These are phyloP conservation scores for Aegilops longissima DNA, from an alignment of 176 grass and related monocot species.

Conservation along the genomic window DNA sequence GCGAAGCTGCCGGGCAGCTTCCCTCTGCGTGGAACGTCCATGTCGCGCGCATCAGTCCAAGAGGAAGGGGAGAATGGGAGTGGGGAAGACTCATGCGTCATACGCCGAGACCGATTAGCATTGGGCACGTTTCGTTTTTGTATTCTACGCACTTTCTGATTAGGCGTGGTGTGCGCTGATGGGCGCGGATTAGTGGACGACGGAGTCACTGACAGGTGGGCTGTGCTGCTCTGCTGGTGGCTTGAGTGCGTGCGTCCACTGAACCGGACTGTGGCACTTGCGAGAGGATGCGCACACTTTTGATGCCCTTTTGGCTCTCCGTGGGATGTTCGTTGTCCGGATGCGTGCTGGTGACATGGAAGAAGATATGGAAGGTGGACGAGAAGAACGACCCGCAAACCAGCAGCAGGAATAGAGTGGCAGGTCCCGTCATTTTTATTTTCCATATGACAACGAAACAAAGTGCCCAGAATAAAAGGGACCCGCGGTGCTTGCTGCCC, in stretches of 20 bases:
- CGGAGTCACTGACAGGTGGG: neutral
- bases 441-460: no score
- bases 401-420: no score
- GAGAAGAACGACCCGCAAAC: neutral
- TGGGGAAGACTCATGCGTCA: conserved; percentile 6
- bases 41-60: conserved; percentile 21
- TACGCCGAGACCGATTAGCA: neutral
- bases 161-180: neutral
- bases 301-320: neutral
- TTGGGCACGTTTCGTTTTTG: conserved; percentile 32
- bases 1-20: conserved; percentile 35
- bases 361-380: neutral
- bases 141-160: neutral
- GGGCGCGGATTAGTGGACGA: neutral
- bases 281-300: neutral
- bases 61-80: neutral
- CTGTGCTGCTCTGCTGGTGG: neutral
- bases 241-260: neutral
- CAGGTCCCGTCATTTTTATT: no score
- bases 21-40: conserved; percentile 5
- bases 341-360: neutral
- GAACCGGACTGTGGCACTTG: neutral
- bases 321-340: neutral
- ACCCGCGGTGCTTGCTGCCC: no score
- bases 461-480: no score